These are phyloP conservation scores for Aurinia saxatilis DNA, from an alignment of 345 rosid species.

Conservation along the genomic window DNA sequence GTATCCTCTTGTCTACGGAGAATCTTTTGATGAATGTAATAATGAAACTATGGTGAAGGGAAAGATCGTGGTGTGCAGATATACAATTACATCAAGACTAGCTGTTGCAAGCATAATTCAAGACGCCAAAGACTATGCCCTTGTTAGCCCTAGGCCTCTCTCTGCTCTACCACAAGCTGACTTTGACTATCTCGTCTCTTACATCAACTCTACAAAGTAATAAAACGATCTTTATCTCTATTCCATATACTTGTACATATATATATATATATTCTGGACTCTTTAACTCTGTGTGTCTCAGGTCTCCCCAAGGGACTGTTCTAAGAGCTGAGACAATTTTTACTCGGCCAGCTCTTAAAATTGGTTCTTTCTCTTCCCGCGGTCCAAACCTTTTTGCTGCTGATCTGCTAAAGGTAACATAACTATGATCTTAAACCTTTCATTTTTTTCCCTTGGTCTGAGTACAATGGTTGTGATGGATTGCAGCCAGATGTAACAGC, in stretches of 20 bases:
- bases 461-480: neutral
- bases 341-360: conserved; percentile 14
- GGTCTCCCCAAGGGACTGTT: conserved; percentile 17
- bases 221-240: neutral
- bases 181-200: conserved; percentile 8
- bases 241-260: neutral
- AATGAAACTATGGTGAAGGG: conserved; percentile 5
- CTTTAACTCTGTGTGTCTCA: neutral
- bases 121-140: neutral
- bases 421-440: neutral
- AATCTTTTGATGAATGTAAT: neutral
- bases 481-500: conserved; percentile 45
- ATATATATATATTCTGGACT: neutral
- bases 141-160: conserved; percentile 4
- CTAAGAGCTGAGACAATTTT: conserved; percentile 18
- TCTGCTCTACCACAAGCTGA: neutral
- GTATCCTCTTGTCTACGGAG: conserved; percentile 25
- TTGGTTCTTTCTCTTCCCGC: conserved; percentile 28
- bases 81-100: neutral
- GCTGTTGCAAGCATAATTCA: conserved; percentile 20
- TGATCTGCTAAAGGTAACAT: conserved; percentile 24
- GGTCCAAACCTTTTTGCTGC: conserved; percentile 24
- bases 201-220: conserved; percentile 31
- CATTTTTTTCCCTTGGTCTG: neutral
- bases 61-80: conserved; percentile 25